Evolutionary conservation across 257 asterid species (phyloP).

Genomic region (Ballota nigra): DNA sequence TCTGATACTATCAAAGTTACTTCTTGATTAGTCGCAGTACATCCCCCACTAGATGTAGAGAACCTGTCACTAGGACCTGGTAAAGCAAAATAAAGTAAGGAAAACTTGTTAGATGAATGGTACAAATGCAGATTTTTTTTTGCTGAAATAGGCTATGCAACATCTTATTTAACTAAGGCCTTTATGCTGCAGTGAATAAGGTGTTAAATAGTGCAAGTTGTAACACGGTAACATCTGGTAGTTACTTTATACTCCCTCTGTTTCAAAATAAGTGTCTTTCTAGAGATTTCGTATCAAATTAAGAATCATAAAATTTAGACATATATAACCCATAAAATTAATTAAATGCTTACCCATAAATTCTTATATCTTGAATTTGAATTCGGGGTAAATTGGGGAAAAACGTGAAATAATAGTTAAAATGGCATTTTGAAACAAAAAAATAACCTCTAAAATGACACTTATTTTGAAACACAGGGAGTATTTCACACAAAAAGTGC

Average conservation of each 20-base stretch:
- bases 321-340: no score
- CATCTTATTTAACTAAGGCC: not conserved
- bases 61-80: constrained; percentile 92
- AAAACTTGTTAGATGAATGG: not conserved
- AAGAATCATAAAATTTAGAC: no score
- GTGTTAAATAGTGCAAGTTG: not conserved
- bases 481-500: not conserved
- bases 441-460: not conserved
- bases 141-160: not conserved
- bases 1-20: constrained; percentile 24
- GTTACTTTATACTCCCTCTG: no score
- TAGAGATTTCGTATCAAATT: no score
- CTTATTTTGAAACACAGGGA: no score
- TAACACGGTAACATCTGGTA: not conserved
- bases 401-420: no score
- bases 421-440: no score
- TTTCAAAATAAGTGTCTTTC: no score
- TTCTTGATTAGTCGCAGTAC: constrained; percentile 76
- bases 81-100: constrained; percentile 12
- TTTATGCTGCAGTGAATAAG: not conserved
- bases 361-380: no score
- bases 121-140: not conserved
- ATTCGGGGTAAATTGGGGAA: no score
- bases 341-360: no score
- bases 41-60: constrained; percentile 86